Percentiles rank a stretch among this genome's conserved stretches.
Conservation (phyloP, 257 asterid genomes). For the Primulina huaijiensis region DNA sequence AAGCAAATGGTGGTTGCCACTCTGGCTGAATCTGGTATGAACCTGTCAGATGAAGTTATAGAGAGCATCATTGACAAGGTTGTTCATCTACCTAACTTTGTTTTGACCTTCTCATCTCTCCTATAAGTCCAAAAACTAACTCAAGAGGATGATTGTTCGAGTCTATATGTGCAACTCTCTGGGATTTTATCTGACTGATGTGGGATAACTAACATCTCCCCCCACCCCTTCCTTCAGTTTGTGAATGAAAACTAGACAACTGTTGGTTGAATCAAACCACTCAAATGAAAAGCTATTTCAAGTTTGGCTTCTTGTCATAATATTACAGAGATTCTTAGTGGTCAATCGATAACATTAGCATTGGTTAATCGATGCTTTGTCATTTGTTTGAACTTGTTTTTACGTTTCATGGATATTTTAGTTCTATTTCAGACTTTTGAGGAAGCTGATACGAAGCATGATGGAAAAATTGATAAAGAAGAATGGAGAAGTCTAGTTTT, state of each 20-base stretch:
- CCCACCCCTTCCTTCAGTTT: not conserved
- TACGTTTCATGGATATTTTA: slow-evolving; percentile 1
- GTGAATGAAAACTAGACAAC: too few species aligned
- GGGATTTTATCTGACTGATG: too few species aligned
- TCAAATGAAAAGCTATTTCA: not conserved
- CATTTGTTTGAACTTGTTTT: slow-evolving; percentile 11
- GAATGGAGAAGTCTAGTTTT: slow-evolving; percentile 90
- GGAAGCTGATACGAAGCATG: slow-evolving; percentile 97
- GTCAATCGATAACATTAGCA: not conserved
- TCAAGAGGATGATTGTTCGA: too few species aligned
- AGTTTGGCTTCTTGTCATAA: slow-evolving; percentile 5
- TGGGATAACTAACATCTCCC: too few species aligned
- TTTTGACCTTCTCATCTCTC: not conserved
- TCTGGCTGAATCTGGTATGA: slow-evolving; percentile 98
- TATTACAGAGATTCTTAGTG: not conserved
- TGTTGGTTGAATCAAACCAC: not conserved
- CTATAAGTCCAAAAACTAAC: too few species aligned
- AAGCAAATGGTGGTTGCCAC: slow-evolving; percentile 99
- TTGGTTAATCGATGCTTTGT: not conserved
- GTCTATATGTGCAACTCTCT: too few species aligned
- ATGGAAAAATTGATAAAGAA: slow-evolving; percentile 89
- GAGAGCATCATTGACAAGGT: slow-evolving; percentile 99
- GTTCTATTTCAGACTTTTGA: slow-evolving; percentile 69
- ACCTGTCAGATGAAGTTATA: slow-evolving; percentile 89
- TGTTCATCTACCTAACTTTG: slow-evolving; percentile 16